A percentile compares a stretch with the other conserved stretches of the same genome.
phyloP scores from a whole-genome alignment of 495 filamentous ascomycete genomes.

The Clavariopsis aquatica region DNA sequence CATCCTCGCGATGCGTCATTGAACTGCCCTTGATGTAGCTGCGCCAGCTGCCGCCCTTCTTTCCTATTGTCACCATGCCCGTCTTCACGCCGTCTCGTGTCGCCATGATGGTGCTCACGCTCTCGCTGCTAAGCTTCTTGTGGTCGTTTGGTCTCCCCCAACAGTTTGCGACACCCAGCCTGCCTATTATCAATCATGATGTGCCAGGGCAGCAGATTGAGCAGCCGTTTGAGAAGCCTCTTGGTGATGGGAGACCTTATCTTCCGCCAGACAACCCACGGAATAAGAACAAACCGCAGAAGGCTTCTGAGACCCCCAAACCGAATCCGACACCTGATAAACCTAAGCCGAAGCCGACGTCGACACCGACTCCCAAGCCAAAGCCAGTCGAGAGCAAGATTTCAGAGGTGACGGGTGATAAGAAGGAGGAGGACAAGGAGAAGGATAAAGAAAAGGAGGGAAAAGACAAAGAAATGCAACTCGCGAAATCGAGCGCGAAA shows the following conservation, averaged over 20 bases:
- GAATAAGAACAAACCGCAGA: not conserved
- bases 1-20: not conserved
- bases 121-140: conserved; percentile 30
- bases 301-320: not conserved
- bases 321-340: not conserved
- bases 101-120: conserved; percentile 15
- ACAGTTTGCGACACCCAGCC: conserved; percentile 5
- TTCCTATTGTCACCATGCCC: conserved; percentile 14
- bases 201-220: not conserved
- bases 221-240: not conserved
- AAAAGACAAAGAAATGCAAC: not conserved
- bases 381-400: not conserved
- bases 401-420: not conserved
- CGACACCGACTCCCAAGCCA: not conserved
- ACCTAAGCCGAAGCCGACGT: not conserved
- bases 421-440: not conserved
- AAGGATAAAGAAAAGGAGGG: not conserved
- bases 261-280: not conserved
- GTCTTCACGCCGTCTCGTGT: conserved; percentile 27
- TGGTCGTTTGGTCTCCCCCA: conserved; percentile 32
- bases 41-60: not conserved
- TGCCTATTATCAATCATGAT: conserved; percentile 18
- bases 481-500: too few relatives aligned
- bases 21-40: not conserved
- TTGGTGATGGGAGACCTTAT: not conserved